Evolutionary conservation across 2,329 filamentous ascomycete genomes (phyloP).

Genomic region (Talaromyces pinophilus): DNA sequence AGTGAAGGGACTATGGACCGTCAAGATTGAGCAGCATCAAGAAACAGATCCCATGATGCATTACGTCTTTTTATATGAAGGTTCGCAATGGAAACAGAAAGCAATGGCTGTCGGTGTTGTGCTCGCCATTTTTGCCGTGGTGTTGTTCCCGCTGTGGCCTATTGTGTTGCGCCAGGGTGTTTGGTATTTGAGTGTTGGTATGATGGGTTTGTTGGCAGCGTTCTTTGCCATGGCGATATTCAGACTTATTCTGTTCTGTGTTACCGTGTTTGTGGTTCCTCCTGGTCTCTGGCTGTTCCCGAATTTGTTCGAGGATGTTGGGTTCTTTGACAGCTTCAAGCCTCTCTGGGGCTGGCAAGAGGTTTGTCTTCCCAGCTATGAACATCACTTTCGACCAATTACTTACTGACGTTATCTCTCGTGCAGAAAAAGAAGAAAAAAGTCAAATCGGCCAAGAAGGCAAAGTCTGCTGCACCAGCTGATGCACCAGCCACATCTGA

Average conservation of each 20-base stretch:
- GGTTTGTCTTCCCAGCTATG: conserved; percentile 55
- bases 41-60: conserved; percentile 69
- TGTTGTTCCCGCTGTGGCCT: conserved; percentile 96
- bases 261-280: conserved; percentile 80
- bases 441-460: conserved; percentile 32
- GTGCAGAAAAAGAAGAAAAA: conserved; percentile 44
- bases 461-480: conserved; percentile 17
- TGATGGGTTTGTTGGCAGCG: conserved; percentile 82
- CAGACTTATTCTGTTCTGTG: conserved; percentile 87
- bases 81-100: conserved; percentile 89
- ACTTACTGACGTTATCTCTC: conserved; percentile 16
- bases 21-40: conserved; percentile 94
- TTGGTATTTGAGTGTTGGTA: conserved; percentile 95
- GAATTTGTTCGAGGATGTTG: conserved; percentile 97
- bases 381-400: neutral
- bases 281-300: conserved; percentile 98
- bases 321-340: conserved; percentile 95
- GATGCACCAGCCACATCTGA: conserved; percentile 12
- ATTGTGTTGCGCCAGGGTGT: conserved; percentile 86
- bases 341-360: conserved; percentile 98
- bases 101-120: conserved; percentile 84
- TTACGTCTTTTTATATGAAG: conserved; percentile 96
- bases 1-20: conserved; percentile 93
- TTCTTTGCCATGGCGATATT: conserved; percentile 99
- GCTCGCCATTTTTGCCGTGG: conserved; percentile 78